Base-by-base conservation (phyloP, 1,284 basidiomycete species). In the Trametes versicolor region DNA sequence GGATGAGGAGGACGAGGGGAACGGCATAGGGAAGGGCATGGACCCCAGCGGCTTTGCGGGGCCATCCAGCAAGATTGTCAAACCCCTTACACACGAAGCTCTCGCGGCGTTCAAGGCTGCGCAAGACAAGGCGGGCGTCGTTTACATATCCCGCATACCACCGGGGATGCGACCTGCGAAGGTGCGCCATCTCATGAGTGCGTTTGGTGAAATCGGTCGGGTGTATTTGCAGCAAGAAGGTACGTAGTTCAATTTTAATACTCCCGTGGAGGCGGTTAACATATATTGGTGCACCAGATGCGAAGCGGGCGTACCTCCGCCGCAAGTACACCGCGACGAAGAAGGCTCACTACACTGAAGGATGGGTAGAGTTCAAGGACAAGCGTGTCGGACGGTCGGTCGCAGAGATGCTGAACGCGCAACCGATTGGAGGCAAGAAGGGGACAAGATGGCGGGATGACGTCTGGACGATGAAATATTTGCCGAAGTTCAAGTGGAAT, bases 381-480 rank as follows among this genome's bases (percentile, higher is more conserved):
- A 99, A 99, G 78, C 90, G 88, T 59, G 85, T 98, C 29, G 98
- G 96, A 0, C 89, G 96, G 53, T 91, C 89, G 34, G 92, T 97
- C 1, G 97, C 98, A 7, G 94, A 89, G 63, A 95, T 99, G 93
- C 83, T 99, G 68, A 99, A 99, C 75, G 98, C 97, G 0, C 91
- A 97, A 74, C 89, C 95, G 0, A 97, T 99, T 68, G 98, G 96
- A 9, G 95, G 96, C 2, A 97, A 96, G 82, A 97, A 97, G 77
- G 93, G 95, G 5, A 86, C 88, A 8, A 85, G 94, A 64, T 99
- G 95, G 94, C 85, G 95, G 74, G 96, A 99, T 75, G 97, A 99
- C 70, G 90, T 99, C 8, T 99, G 98, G 98, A 99, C 98, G 50
- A 98, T 99, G 96, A 97, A 97, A 77, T 99, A 99, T 76, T 83